Evolutionary conservation across 495 filamentous ascomycete species (phyloP).

Genomic region (Xylaria grammica): DNA sequence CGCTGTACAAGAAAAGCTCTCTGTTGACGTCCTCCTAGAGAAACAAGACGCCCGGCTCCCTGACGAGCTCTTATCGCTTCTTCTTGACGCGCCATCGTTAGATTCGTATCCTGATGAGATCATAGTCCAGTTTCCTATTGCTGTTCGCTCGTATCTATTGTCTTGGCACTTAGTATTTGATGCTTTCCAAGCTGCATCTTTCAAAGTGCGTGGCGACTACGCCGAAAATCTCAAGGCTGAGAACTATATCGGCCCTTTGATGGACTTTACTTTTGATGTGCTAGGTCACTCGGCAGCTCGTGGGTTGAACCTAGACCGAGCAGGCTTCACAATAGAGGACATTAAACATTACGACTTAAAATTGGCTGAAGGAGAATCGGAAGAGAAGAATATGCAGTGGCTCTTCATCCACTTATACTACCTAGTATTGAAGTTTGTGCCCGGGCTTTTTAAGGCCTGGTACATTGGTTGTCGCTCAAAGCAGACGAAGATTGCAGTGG

Average conservation of each 20-base stretch:
- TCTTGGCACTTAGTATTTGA: slow-evolving; percentile 93
- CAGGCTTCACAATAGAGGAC: slow-evolving; percentile 58
- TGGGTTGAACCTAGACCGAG: slow-evolving; percentile 61
- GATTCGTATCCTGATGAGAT: slow-evolving; percentile 50
- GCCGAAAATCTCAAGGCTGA: slow-evolving; percentile 74
- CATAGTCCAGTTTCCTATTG: slow-evolving; percentile 57
- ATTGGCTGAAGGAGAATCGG: slow-evolving; percentile 59
- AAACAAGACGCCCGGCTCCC: slow-evolving; percentile 72
- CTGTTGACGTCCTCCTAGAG: slow-evolving; percentile 78
- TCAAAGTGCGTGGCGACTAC: slow-evolving; percentile 81
- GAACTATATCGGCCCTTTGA: slow-evolving; percentile 67
- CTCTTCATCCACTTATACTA: slow-evolving; percentile 88
- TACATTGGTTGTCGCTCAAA: slow-evolving; percentile 78
- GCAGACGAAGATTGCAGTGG: slow-evolving; percentile 73
- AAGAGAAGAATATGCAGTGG: slow-evolving; percentile 76
- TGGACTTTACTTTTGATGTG: slow-evolving; percentile 81
- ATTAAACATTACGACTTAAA: slow-evolving; percentile 69
- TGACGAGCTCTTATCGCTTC: slow-evolving; percentile 71
- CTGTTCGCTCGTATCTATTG: slow-evolving; percentile 76
- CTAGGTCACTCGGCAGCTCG: slow-evolving; percentile 73
- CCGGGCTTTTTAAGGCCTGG: slow-evolving; percentile 84
- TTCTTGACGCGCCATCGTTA: slow-evolving; percentile 58
- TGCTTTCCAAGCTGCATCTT: slow-evolving; percentile 78
- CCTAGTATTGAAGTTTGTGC: slow-evolving; percentile 73
- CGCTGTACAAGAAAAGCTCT: slow-evolving; percentile 76